A percentile compares a stretch with the other conserved stretches of the same genome.
phyloP scores from a whole-genome alignment of 495 filamentous ascomycete genomes.

The Tuber brumale region DNA sequence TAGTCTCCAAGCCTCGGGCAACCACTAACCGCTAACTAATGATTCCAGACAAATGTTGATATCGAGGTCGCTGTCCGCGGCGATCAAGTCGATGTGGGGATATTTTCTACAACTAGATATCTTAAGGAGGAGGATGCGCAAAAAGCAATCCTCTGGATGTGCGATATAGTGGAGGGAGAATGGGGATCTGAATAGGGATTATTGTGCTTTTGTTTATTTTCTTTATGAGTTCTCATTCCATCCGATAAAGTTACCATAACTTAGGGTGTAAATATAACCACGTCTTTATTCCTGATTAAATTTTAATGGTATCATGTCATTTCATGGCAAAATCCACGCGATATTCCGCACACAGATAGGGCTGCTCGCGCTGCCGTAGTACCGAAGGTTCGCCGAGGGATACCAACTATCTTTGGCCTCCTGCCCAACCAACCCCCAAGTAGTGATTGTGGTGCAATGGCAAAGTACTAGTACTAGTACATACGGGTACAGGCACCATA shows the following conservation, averaged over 20 bases:
- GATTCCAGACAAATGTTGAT: constrained; percentile 43
- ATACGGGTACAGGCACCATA: neutral
- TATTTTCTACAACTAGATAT: constrained; percentile 41
- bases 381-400: neutral
- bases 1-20: neutral
- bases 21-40: constrained; percentile 13
- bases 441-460: neutral
- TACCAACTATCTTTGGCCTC: neutral
- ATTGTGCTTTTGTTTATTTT: neutral
- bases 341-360: neutral
- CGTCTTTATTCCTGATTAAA: neutral
- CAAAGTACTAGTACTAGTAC: too few species aligned
- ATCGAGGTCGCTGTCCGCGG: constrained; percentile 42
- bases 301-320: neutral
- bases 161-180: constrained; percentile 19
- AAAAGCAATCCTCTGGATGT: constrained; percentile 30
- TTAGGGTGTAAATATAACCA: neutral
- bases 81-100: constrained; percentile 42
- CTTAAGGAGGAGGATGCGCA: constrained; percentile 30
- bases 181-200: neutral
- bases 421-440: neutral
- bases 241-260: neutral
- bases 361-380: neutral
- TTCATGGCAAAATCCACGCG: neutral
- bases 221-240: neutral